Evolutionary conservation across 768 basidiomycete genomes (phyloP).

Genomic region (Omphalotus guepiniiformis): DNA sequence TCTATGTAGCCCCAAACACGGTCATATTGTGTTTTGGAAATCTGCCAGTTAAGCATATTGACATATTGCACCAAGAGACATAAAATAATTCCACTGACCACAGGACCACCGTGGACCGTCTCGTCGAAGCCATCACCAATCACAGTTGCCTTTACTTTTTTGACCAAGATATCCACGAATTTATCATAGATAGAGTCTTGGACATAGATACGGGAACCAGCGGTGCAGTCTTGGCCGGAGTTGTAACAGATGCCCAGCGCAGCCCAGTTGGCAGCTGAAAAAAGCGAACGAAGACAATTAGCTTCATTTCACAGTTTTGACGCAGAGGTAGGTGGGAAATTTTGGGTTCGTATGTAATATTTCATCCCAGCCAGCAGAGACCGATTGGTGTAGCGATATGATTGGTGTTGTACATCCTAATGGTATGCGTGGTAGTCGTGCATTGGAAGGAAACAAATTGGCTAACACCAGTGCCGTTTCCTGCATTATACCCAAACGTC

Average conservation of each 20-base stretch:
- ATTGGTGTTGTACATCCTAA: too few species aligned
- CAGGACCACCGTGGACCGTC: slow-evolving; percentile 71
- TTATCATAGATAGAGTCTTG: slow-evolving; percentile 86
- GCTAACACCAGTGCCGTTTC: too few species aligned
- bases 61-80: background rate
- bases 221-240: slow-evolving; percentile 91
- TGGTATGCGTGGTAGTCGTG: too few species aligned
- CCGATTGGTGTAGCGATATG: too few species aligned
- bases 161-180: slow-evolving; percentile 63
- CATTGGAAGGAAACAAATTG: too few species aligned
- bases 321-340: too few species aligned
- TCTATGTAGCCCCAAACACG: slow-evolving; percentile 88
- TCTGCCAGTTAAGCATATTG: slow-evolving; percentile 42
- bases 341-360: too few species aligned
- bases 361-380: too few species aligned
- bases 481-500: too few species aligned
- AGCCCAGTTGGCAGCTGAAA: slow-evolving; percentile 78
- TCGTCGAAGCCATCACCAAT: slow-evolving; percentile 84
- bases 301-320: slow-evolving; percentile 9
- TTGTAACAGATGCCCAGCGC: slow-evolving; percentile 85
- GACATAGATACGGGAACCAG: slow-evolving; percentile 86
- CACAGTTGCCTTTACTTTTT: slow-evolving; percentile 62
- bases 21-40: slow-evolving; percentile 82
- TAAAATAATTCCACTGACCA: slow-evolving; percentile 40
- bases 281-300: background rate